A percentile compares a stretch with the other conserved stretches of the same genome.
Evolutionary conservation across 192 early-diverging fungal species (phyloP).

Genomic region (Rhizophlyctis rosea): DNA sequence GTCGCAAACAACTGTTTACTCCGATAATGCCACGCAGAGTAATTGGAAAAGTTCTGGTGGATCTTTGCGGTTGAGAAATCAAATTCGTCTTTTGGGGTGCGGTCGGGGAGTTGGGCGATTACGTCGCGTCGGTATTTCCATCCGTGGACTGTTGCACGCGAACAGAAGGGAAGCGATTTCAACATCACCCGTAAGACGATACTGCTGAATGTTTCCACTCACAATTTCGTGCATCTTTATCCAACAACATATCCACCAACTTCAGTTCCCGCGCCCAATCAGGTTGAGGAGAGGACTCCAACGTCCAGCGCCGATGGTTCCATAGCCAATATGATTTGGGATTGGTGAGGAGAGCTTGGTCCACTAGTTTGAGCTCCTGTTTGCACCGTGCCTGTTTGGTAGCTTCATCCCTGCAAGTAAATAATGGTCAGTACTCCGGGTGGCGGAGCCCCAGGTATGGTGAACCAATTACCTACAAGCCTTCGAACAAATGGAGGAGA

Average conservation of each 20-base stretch:
- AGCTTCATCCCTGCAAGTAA: constrained; percentile 34
- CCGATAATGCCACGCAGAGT: constrained; percentile 98
- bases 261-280: constrained; percentile 76
- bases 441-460: too few relatives aligned
- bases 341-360: constrained; percentile 67
- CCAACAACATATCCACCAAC: constrained; percentile 75
- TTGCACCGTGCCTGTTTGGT: constrained; percentile 40
- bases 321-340: constrained; percentile 99
- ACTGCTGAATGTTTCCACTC: constrained; percentile 18
- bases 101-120: constrained; percentile 42
- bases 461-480: constrained; percentile 6
- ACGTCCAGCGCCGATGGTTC: constrained; percentile 92
- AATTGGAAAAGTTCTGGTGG: constrained; percentile 90
- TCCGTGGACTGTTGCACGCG: constrained; percentile 72
- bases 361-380: constrained; percentile 73
- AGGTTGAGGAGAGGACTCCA: constrained; percentile 70
- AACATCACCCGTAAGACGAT: background rate
- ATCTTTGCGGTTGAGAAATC: constrained; percentile 90
- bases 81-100: constrained; percentile 63
- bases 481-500: constrained; percentile 42
- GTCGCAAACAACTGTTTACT: constrained; percentile 68
- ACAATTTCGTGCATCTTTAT: constrained; percentile 92
- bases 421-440: background rate
- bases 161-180: constrained; percentile 9
- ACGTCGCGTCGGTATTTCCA: constrained; percentile 97